These are phyloP conservation scores for Halteria grandinella DNA, from an alignment of 73 alveolate species.

Conservation along the genomic window DNA sequence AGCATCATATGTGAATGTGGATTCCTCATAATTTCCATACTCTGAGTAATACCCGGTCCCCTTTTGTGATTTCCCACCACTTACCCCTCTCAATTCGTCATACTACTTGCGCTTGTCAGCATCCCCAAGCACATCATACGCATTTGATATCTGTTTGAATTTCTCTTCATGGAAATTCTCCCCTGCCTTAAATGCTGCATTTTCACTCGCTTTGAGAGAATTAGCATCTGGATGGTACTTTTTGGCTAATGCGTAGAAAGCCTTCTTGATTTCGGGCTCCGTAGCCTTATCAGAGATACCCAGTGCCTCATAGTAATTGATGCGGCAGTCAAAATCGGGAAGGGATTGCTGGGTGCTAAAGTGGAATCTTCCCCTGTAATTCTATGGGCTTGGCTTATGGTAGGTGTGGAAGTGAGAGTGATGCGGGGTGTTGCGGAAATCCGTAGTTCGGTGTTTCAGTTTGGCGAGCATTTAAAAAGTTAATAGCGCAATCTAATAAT, in stretches of 20 bases:
- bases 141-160: slow-evolving; percentile 35
- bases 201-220: no score
- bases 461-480: no score
- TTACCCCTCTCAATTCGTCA: slow-evolving; percentile 25
- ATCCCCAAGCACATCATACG: slow-evolving; percentile 31
- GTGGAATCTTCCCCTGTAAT: no score
- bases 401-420: no score
- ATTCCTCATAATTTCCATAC: neutral
- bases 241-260: slow-evolving; percentile 85
- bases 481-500: no score
- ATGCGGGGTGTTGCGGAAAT: no score
- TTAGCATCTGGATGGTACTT: slow-evolving; percentile 94
- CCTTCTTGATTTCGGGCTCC: slow-evolving; percentile 86
- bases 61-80: neutral
- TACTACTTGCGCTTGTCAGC: slow-evolving; percentile 2
- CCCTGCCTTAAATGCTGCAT: no score
- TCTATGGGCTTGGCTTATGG: no score
- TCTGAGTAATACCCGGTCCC: neutral
- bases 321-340: slow-evolving; percentile 49
- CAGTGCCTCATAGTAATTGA: slow-evolving; percentile 83
- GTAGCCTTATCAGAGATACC: slow-evolving; percentile 85
- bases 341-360: no score
- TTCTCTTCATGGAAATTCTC: slow-evolving; percentile 20
- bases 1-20: slow-evolving; percentile 37
- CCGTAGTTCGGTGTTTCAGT: no score